These are phyloP conservation scores for Arxiozyma bovina DNA, from an alignment of 1,139 yeast genomes.

Conservation along the genomic window DNA sequence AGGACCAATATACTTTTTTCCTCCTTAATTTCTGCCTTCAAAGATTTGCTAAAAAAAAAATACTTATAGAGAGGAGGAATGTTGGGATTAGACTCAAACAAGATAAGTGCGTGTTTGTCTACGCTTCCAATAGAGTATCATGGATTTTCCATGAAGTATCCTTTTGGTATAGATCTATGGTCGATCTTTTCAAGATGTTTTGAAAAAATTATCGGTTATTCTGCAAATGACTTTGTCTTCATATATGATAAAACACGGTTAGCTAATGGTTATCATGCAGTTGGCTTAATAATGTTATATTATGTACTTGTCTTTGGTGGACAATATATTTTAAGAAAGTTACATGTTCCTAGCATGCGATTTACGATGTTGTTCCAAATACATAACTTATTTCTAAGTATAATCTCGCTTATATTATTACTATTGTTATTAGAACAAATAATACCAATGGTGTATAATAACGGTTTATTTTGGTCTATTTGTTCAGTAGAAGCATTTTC, in stretches of 20 bases:
- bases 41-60: neutral
- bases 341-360: conserved; percentile 46
- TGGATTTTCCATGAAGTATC: conserved; percentile 62
- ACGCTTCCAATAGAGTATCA: conserved; percentile 9
- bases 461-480: conserved; percentile 83
- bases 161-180: conserved; percentile 90
- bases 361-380: conserved; percentile 41
- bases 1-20: neutral
- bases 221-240: conserved; percentile 61
- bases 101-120: neutral
- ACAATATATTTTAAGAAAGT: conserved; percentile 43
- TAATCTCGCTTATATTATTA: conserved; percentile 57
- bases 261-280: conserved; percentile 60
- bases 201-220: conserved; percentile 48
- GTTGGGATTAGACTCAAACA: neutral
- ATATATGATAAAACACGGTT: conserved; percentile 54
- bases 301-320: conserved; percentile 82
- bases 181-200: conserved; percentile 63
- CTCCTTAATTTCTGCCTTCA: neutral
- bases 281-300: conserved; percentile 54
- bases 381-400: conserved; percentile 72
- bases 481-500: conserved; percentile 78
- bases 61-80: too few relatives aligned
- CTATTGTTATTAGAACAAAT: conserved; percentile 73
- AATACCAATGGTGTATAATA: conserved; percentile 62